Base-by-base conservation (phyloP, 2,329 filamentous ascomycete species). In the Cephalotrichum gorgonifer region DNA sequence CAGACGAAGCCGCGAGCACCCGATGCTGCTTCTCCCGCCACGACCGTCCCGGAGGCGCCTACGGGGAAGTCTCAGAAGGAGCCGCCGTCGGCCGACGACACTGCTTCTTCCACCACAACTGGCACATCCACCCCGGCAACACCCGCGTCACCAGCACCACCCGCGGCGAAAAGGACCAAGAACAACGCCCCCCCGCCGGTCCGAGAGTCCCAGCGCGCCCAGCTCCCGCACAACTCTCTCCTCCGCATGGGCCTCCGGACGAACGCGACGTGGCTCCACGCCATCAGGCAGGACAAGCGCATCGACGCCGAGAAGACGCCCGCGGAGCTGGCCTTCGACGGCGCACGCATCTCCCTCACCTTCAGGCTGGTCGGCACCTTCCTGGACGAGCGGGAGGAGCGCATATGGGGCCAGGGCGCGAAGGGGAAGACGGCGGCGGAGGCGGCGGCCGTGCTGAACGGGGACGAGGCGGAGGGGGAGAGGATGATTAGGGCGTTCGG, bases 351-450 rank as follows among this genome's bases (percentile, higher is more conserved):
- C 61, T 94, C 87, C 44, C 73, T 98, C 31, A 98, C 93, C 0
- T 97, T 98, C 62, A 78, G 93, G 42, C 75, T 80, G 23, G 96
- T 98, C 54, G 88, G 82, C 2, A 98, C 93, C 0, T 97, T 88
- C 60, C 66, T 95, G 42, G 73, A 84, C 56, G 69, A 72, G 4
- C 71, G 79, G n/a, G 73, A 77, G 35, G 71, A 71, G 27, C 67
- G 68, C 3, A 95, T 98, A 49, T 97, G 90, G 91, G 93, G 93
- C 14, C 90, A 96, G 64, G 93, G 93, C 3, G 91, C 90, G 1
- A 79, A 76, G 1, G 71, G 70, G 6, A 95, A 95, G 67, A 72
- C 69, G 0, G 72, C 72, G 23, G 71, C 72, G 0, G 66, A 71
- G 1, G 88, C 89, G 0, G 68, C 69, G 1, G 57, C 69, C 0